Evolutionary conservation across 2,329 filamentous ascomycete genomes (phyloP), one percentile per base, ranked within the genome.

Genomic region (Venturia aucupariae): DNA sequence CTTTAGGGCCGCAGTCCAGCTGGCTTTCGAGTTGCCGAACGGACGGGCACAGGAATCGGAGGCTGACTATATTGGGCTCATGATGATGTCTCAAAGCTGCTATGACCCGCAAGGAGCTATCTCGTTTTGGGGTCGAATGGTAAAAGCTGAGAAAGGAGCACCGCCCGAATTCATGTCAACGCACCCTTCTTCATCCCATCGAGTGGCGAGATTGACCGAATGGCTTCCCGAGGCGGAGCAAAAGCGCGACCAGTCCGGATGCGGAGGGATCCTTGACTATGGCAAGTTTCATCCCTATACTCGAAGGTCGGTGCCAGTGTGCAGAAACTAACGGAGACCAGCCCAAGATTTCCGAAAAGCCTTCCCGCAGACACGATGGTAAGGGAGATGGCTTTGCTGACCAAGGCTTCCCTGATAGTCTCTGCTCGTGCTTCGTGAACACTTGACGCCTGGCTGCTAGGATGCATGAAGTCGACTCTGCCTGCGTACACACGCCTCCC

Each of bases 11-110:
- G 65, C 87, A 27, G 75, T 89, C 35, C 81, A 89, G 61, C 72
- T 89, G 19, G 81, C 87, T n/a, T 85, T 90, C 71, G 80, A 80
- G 60, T 78, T 83, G 66, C 90, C 89, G 1, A 89, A 89, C 73
- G 85, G 84, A 59, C 79, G 90, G 60, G 82, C 81, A 71, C 89
- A 92, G 76, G 90, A 87, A 79, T 84, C 81, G 60, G 89, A 93
- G 76, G 90, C 90, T 0, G 90, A 93, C 71, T 90, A 89, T 70
- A 90, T 92, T 60, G 90, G 90, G 0, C 75, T 92, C 41, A 75
- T 92, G 82, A 89, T 92, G 82, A 92, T 92, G 88, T 85, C 89
- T 0, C 84, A 90, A 75, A 87, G 86, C 32, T 92, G 90, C 76
- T 92, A 89, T 72, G 81, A 90, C 67, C 90, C 90, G 0, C 75